Conservation (phyloP, 2,329 filamentous ascomycete species). For the Talaromyces sp. region DNA sequence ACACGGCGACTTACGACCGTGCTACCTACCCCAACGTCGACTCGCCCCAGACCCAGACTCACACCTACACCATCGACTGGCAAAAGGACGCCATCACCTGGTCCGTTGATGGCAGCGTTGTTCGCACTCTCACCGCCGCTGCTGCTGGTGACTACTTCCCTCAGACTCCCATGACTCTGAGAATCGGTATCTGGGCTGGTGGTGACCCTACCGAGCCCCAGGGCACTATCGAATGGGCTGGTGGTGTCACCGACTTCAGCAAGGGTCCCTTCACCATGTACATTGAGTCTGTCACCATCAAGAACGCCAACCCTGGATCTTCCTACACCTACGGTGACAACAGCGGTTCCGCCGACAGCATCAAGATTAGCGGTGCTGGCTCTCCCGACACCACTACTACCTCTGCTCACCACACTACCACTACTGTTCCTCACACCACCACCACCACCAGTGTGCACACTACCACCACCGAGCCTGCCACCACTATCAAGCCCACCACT, state of each 20-base stretch:
- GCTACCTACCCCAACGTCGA: slow-evolving; percentile 68
- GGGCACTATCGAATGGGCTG: slow-evolving; percentile 64
- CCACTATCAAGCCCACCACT: background rate
- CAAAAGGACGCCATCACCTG: slow-evolving; percentile 60
- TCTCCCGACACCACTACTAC: background rate
- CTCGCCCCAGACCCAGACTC: slow-evolving; percentile 49
- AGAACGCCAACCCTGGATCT: slow-evolving; percentile 55
- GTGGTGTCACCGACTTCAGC: slow-evolving; percentile 62
- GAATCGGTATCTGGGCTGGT: slow-evolving; percentile 66
- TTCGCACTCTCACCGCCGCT: slow-evolving; percentile 58
- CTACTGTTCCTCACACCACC: background rate
- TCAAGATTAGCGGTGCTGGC: slow-evolving; percentile 67
- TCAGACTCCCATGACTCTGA: slow-evolving; percentile 69
- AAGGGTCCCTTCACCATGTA: slow-evolving; percentile 69
- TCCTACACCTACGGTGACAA: slow-evolving; percentile 63
- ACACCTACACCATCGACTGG: slow-evolving; percentile 59
- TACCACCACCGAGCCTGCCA: background rate
- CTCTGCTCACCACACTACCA: background rate
- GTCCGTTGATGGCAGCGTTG: slow-evolving; percentile 57
- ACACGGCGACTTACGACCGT: slow-evolving; percentile 74
- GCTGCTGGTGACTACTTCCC: slow-evolving; percentile 63
- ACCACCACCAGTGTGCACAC: background rate
- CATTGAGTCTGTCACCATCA: slow-evolving; percentile 57
- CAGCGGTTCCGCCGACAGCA: slow-evolving; percentile 60
- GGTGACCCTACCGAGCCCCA: slow-evolving; percentile 44